These are phyloP conservation scores for Apiotrichum siamense DNA, from an alignment of 1,284 basidiomycete species.

Conservation along the genomic window DNA sequence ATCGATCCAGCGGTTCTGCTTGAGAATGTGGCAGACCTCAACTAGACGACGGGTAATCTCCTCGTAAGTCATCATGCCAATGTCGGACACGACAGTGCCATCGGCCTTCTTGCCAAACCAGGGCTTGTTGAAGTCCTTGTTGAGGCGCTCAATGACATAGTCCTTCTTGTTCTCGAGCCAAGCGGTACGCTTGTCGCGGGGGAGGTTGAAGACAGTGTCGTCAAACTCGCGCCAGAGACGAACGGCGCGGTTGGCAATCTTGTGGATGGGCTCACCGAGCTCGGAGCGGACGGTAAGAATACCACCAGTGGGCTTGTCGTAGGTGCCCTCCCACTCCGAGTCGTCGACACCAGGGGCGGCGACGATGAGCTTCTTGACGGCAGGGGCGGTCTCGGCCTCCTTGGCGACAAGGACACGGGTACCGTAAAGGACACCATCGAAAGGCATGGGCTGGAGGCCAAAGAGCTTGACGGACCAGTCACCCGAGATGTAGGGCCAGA, in stretches of 20 bases:
- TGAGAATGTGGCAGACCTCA: conserved; percentile 83
- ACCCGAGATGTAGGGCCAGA: conserved; percentile 95
- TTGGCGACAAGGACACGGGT: conserved; percentile 97
- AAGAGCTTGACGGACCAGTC: conserved; percentile 84
- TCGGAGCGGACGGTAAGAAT: conserved; percentile 96
- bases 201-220: conserved; percentile 86
- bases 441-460: conserved; percentile 92
- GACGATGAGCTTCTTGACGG: conserved; percentile 94
- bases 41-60: conserved; percentile 89
- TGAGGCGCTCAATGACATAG: conserved; percentile 86
- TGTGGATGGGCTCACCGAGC: conserved; percentile 97
- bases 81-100: conserved; percentile 71
- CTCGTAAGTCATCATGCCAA: conserved; percentile 97
- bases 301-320: conserved; percentile 88
- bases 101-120: conserved; percentile 97
- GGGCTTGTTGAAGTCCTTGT: conserved; percentile 92
- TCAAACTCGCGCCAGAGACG: conserved; percentile 99
- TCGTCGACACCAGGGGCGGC: conserved; percentile 90
- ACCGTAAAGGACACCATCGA: conserved; percentile 94
- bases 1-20: conserved; percentile 92
- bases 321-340: conserved; percentile 89
- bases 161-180: conserved; percentile 84
- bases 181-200: conserved; percentile 84
- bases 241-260: conserved; percentile 92
- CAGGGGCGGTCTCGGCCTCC: conserved; percentile 89